These are phyloP conservation scores for Boletus patriciae DNA, from an alignment of 768 basidiomycete species.

Conservation along the genomic window DNA sequence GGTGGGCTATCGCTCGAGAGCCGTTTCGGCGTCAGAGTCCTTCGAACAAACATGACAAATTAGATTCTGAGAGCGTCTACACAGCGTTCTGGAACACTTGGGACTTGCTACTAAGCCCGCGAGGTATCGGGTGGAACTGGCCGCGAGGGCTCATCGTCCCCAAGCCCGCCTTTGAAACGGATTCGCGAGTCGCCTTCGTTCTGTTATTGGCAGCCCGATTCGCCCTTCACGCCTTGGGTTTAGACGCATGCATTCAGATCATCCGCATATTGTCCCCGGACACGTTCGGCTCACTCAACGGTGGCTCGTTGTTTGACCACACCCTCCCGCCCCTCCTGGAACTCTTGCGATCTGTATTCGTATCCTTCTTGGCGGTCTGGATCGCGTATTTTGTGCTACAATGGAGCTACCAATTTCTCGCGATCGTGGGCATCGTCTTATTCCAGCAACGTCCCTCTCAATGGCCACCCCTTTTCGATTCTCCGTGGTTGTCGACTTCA, in stretches of 20 bases:
- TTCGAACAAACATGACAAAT: not conserved
- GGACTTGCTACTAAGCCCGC: constrained; percentile 20
- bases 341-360: constrained; percentile 40
- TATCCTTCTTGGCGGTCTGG: constrained; percentile 46
- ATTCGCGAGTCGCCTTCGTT: constrained; percentile 20
- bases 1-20: constrained; percentile 20
- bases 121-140: constrained; percentile 33
- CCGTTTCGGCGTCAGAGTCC: constrained; percentile 11
- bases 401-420: constrained; percentile 38
- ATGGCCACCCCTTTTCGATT: constrained; percentile 63
- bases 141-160: constrained; percentile 12
- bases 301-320: constrained; percentile 40
- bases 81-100: constrained; percentile 26
- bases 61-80: constrained; percentile 1
- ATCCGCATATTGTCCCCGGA: constrained; percentile 36
- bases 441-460: constrained; percentile 47
- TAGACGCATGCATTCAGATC: constrained; percentile 15
- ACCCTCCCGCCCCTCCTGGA: constrained; percentile 34
- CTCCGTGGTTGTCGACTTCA: constrained; percentile 57
- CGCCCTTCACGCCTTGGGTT: constrained; percentile 5
- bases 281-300: constrained; percentile 34
- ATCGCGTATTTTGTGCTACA: constrained; percentile 48
- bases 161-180: constrained; percentile 10
- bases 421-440: constrained; percentile 45
- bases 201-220: constrained; percentile 5